phyloP scores from a whole-genome alignment of 371 early-diverging fungal species.

The Antonospora locustae region DNA sequence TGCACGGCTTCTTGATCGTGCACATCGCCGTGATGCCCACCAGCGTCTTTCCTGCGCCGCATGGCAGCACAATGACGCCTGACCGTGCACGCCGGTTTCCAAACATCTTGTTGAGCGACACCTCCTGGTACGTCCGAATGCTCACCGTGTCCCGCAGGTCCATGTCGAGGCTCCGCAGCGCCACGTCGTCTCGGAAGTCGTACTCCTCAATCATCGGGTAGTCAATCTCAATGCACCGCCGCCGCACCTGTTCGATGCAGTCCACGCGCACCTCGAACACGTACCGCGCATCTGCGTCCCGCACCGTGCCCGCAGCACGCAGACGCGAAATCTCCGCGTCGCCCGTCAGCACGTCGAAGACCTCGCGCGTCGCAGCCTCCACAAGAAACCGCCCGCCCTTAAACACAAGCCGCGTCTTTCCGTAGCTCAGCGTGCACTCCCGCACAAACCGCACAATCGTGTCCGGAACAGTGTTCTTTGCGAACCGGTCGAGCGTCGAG shows the following conservation, averaged over 20 bases:
- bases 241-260: conserved; percentile 65
- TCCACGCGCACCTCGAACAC: conserved; percentile 69
- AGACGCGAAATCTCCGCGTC: conserved; percentile 63
- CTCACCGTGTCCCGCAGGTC: conserved; percentile 84
- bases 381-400: conserved; percentile 80
- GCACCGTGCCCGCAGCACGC: conserved; percentile 57
- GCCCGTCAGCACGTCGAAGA: conserved; percentile 65
- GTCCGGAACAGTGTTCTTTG: conserved; percentile 69
- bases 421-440: conserved; percentile 75
- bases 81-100: conserved; percentile 85
- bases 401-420: conserved; percentile 87
- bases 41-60: conserved; percentile 95
- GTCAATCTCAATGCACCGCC: conserved; percentile 78
- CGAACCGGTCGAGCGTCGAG: conserved; percentile 70
- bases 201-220: conserved; percentile 96
- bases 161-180: conserved; percentile 70
- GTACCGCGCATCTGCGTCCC: conserved; percentile 56
- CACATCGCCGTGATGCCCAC: conserved; percentile 97
- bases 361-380: conserved; percentile 67
- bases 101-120: conserved; percentile 94
- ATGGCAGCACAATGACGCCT: conserved; percentile 96
- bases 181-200: conserved; percentile 76
- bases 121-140: conserved; percentile 93
- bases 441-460: conserved; percentile 69
- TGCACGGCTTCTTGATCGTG: conserved; percentile 80